Evolutionary conservation across 768 basidiomycete genomes (phyloP).

Genomic region (Pleurotus tuber-regium): DNA sequence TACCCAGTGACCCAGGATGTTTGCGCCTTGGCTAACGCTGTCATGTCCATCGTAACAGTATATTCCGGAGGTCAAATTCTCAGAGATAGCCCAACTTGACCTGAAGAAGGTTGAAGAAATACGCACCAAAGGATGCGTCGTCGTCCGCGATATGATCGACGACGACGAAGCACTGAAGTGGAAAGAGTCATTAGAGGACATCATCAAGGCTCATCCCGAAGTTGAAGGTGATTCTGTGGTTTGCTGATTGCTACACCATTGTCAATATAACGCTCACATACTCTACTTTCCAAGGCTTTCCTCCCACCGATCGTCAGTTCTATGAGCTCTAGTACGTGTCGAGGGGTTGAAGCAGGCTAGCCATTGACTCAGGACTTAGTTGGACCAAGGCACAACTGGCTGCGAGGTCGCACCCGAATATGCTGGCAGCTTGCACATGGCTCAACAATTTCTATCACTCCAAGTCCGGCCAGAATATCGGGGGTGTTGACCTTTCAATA

Average conservation of each 20-base stretch:
- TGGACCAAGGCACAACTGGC: conserved; percentile 56
- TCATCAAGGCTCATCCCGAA: conserved; percentile 54
- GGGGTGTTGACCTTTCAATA: conserved; percentile 57
- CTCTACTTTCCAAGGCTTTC: conserved; percentile 38
- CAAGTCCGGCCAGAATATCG: conserved; percentile 32
- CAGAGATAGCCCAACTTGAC: conserved; percentile 46
- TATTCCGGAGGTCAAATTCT: conserved; percentile 61
- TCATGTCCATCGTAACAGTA: conserved; percentile 37
- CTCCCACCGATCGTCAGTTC: conserved; percentile 64
- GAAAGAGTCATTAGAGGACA: conserved; percentile 55
- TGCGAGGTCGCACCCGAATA: conserved; percentile 66
- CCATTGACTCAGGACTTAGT: conserved; percentile 16
- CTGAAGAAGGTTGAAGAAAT: conserved; percentile 46
- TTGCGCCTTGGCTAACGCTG: too few species aligned
- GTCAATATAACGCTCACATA: not conserved
- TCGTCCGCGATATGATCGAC: conserved; percentile 61
- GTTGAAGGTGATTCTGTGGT: conserved; percentile 42
- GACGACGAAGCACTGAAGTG: conserved; percentile 53
- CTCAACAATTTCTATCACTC: conserved; percentile 63
- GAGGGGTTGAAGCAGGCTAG: not conserved
- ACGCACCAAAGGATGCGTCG: conserved; percentile 53
- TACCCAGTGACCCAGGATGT: too few species aligned
- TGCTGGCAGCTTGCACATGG: conserved; percentile 55
- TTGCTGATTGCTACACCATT: not conserved
- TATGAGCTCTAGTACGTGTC: conserved; percentile 64